Base-by-base conservation (phyloP, 2,329 filamentous ascomycete genomes). In the Talaromyces sp. region DNA sequence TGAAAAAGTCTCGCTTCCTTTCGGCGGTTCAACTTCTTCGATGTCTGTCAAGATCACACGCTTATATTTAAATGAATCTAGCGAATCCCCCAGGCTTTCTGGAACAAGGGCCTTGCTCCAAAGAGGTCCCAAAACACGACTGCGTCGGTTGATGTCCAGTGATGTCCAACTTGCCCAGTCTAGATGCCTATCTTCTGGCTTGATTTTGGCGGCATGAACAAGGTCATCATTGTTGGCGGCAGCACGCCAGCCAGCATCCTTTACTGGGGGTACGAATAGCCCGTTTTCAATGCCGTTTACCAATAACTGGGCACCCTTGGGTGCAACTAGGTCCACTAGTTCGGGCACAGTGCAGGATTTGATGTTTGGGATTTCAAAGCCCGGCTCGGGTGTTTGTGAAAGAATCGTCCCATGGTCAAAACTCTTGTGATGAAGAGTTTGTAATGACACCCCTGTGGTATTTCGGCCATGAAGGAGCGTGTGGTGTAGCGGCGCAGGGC, bases 401-500 rank as follows among this genome's bases (percentile, higher is more conserved):
- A 99, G 78, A 9, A 97, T 81, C 2, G 77, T 71, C 24, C 94
- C 94, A 54, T 86, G 84, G 70, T 99, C 94, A 68, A 97, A 97
- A 42, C 80, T 74, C 14, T 77, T 74, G 2, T 85, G 81, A 70
- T 97, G 85, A 33, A 99, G 81, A 0, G 93, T 97, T 71, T 99
- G 94, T 22, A 99, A 78, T 0, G 89, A 88, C 19, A 97, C 82
- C 20, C 94, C 94, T 0, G 89, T 90, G 54, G 77, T 74, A 1
- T 66, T 65, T 49, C 84, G 77, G 11, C 80, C 76, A 24, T 81
- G 75, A 13, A 97, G 78, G 32, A 97, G 80, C n/a, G 90, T 85
- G 71, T 92, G 89, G 57, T 96, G 88, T 13, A 99, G 80, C 0
- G 94, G 94, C 2, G 94, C 90, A 10, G 94, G 84, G 2, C 94